These are phyloP conservation scores for Fusarium sp. DNA, from an alignment of 2,329 filamentous ascomycete genomes.

Conservation along the genomic window DNA sequence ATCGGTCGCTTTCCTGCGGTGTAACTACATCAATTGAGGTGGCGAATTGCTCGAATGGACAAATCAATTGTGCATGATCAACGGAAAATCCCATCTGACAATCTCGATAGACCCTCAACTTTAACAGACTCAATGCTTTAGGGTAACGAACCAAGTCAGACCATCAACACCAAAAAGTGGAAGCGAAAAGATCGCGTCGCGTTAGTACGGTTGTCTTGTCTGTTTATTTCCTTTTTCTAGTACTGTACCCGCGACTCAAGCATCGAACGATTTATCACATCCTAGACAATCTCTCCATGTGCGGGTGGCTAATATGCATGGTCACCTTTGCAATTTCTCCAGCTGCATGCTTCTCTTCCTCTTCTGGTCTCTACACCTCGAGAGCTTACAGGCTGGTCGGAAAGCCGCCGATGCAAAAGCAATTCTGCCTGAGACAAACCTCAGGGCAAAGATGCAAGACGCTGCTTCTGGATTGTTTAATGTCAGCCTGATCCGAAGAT, in stretches of 20 bases:
- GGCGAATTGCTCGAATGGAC: not conserved
- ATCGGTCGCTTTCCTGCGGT: not conserved
- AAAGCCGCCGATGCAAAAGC: fast-evolving
- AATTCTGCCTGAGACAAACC: slow-evolving; percentile 1
- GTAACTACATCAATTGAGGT: not conserved
- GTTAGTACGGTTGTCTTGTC: fast-evolving
- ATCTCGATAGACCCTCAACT: not conserved
- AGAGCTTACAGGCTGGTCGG: not conserved
- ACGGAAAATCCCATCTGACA: not conserved
- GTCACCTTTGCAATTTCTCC: not conserved
- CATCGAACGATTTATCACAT: not conserved
- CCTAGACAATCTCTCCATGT: not conserved
- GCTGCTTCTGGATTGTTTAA: not conserved
- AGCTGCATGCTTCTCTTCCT: not conserved
- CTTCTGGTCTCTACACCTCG: not conserved
- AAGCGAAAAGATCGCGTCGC: not conserved
- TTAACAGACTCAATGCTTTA: not conserved
- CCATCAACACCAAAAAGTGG: not conserved
- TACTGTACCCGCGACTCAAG: not conserved
- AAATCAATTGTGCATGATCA: not conserved
- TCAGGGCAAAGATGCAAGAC: not conserved
- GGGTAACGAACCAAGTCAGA: not conserved
- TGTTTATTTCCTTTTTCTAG: not conserved
- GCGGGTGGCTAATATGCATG: not conserved
- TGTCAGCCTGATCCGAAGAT: not conserved